Conservation (phyloP, 2,329 filamentous ascomycete genomes). For the Trichophyton mentagrophytes region DNA sequence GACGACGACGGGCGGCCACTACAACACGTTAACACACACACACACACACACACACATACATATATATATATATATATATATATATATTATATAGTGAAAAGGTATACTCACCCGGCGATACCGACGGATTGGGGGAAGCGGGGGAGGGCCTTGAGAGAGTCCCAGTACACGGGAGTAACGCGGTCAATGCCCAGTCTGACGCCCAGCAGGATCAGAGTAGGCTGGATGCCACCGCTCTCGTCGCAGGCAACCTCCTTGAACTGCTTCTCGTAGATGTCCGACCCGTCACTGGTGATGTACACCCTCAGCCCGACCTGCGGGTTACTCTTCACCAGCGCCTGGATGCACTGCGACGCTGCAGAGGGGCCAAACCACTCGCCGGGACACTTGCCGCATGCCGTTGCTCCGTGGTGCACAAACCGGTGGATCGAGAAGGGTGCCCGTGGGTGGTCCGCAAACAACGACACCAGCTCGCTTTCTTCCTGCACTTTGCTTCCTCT, state of each 20-base stretch:
- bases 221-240: conserved; percentile 51
- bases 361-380: conserved; percentile 99
- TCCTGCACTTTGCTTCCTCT: conserved; percentile 44
- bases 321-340: conserved; percentile 63
- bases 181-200: conserved; percentile 87
- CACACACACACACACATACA: no score
- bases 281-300: conserved; percentile 78
- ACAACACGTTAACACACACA: no score
- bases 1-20: conserved; percentile 88
- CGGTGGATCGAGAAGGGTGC: conserved; percentile 91
- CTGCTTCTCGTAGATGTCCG: conserved; percentile 84
- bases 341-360: conserved; percentile 84
- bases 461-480: conserved; percentile 58
- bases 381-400: conserved; percentile 81
- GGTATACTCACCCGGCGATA: conserved; percentile 61
- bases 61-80: background rate
- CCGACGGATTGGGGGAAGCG: conserved; percentile 89
- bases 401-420: conserved; percentile 79
- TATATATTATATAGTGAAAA: background rate
- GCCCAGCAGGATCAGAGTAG: conserved; percentile 78
- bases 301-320: conserved; percentile 55
- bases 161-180: conserved; percentile 88
- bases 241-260: conserved; percentile 58
- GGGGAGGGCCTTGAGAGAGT: conserved; percentile 72
- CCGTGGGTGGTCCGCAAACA: conserved; percentile 76